Evolutionary conservation across 306 rosid genomes (phyloP).

Genomic region (Arachis stenosperma): DNA sequence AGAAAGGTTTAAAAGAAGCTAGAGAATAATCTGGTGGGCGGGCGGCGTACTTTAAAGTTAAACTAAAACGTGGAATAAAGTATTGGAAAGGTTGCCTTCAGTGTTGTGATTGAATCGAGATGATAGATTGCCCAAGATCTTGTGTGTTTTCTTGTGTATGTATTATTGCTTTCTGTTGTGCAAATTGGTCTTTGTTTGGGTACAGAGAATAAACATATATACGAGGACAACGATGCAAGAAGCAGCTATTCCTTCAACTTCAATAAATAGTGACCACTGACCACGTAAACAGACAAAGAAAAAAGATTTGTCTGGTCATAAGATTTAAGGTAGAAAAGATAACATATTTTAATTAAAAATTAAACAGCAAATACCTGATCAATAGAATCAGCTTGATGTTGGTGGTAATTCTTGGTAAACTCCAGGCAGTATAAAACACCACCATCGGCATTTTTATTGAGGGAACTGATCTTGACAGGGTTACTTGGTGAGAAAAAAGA

Average conservation of each 20-base stretch:
- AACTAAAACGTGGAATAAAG: slow-evolving; percentile 39
- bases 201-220: slow-evolving; percentile 32
- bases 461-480: slow-evolving; percentile 77
- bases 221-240: slow-evolving; percentile 12
- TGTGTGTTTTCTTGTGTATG: slow-evolving; percentile 57
- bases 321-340: background rate
- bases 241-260: background rate
- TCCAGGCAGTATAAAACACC: slow-evolving; percentile 93
- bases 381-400: slow-evolving; percentile 48
- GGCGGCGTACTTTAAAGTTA: slow-evolving; percentile 44
- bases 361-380: slow-evolving; percentile 59
- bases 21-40: slow-evolving; percentile 62
- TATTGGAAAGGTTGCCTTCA: slow-evolving; percentile 40
- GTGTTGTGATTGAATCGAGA: slow-evolving; percentile 48
- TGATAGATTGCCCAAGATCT: slow-evolving; percentile 73
- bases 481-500: slow-evolving; percentile 85
- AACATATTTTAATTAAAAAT: background rate
- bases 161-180: slow-evolving; percentile 39
- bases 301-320: background rate
- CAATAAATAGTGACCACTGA: background rate
- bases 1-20: slow-evolving; percentile 21
- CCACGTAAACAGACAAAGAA: background rate
- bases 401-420: slow-evolving; percentile 80
- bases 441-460: slow-evolving; percentile 55
- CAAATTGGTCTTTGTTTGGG: slow-evolving; percentile 7